A percentile compares a stretch with the other conserved stretches of the same genome.
These are phyloP conservation scores for Bauhinia variegata DNA, from an alignment of 306 rosid genomes.

Conservation along the genomic window DNA sequence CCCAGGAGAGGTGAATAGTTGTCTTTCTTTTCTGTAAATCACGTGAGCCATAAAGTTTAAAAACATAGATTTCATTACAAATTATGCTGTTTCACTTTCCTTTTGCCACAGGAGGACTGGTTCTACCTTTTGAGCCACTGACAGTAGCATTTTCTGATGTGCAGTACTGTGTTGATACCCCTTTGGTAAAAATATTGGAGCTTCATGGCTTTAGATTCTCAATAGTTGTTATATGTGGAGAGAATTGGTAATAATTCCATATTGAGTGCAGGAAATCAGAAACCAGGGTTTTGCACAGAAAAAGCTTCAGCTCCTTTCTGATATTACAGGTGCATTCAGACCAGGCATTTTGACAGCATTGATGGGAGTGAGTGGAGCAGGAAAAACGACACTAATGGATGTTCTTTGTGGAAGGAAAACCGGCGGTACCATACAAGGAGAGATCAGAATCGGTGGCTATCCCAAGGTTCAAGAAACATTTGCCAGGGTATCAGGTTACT, in stretches of 20 bases:
- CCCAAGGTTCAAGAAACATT: constrained; percentile 65
- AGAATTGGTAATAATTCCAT: constrained; percentile 1
- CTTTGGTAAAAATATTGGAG: constrained; percentile 36
- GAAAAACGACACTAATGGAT: constrained; percentile 77
- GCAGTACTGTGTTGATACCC: constrained; percentile 45
- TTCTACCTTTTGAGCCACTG: constrained; percentile 51
- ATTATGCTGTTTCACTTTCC: background rate
- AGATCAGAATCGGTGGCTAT: constrained; percentile 59
- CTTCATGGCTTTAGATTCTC: constrained; percentile 7
- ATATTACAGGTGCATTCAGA: constrained; percentile 61
- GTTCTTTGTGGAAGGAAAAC: constrained; percentile 71
- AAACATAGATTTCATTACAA: background rate
- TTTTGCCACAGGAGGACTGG: constrained; percentile 40
- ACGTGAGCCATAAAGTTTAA: too few species aligned
- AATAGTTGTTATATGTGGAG: constrained; percentile 1
- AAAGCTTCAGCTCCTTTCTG: constrained; percentile 64
- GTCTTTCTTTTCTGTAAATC: too few species aligned
- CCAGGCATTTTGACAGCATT: constrained; percentile 68
- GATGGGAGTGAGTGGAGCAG: constrained; percentile 80
- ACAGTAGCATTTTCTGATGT: constrained; percentile 43
- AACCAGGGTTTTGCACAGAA: constrained; percentile 48
- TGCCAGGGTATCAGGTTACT: constrained; percentile 70
- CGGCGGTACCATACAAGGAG: constrained; percentile 60
- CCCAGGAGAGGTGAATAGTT: constrained; percentile 29
- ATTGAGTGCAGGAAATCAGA: constrained; percentile 67